Evolutionary conservation across 2,329 filamentous ascomycete genomes (phyloP).

Genomic region (Chaetomiaceae sp.): DNA sequence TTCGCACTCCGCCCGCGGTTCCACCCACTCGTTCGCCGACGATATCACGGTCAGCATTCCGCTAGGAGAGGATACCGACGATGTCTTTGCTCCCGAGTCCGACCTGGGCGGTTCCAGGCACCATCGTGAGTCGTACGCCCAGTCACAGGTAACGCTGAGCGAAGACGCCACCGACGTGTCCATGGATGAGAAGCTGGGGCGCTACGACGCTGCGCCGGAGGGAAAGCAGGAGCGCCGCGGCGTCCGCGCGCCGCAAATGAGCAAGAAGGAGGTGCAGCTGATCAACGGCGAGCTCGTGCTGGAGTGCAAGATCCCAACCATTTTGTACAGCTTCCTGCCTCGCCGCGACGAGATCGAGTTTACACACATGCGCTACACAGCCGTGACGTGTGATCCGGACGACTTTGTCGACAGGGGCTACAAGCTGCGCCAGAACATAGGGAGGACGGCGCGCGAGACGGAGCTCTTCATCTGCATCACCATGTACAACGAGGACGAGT

Average conservation of each 20-base stretch:
- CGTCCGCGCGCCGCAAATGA: slow-evolving; percentile 78
- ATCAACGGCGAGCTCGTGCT: slow-evolving; percentile 97
- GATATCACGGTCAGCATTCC: slow-evolving; percentile 69
- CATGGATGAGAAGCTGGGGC: slow-evolving; percentile 57
- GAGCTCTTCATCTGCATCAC: slow-evolving; percentile 96
- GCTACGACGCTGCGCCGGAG: slow-evolving; percentile 82
- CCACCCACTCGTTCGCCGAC: slow-evolving; percentile 47
- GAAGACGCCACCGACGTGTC: slow-evolving; percentile 31
- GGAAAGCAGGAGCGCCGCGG: slow-evolving; percentile 84
- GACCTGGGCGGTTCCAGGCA: slow-evolving; percentile 50
- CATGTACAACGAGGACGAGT: slow-evolving; percentile 99
- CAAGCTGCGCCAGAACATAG: slow-evolving; percentile 87
- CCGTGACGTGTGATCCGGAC: slow-evolving; percentile 95
- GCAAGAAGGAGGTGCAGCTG: slow-evolving; percentile 87
- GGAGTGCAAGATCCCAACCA: slow-evolving; percentile 98
- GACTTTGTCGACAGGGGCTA: slow-evolving; percentile 87
- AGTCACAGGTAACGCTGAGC: slow-evolving; percentile 50
- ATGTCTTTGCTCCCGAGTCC: slow-evolving; percentile 62
- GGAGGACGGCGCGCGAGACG: slow-evolving; percentile 75
- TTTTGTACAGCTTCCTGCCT: slow-evolving; percentile 93
- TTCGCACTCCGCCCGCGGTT: slow-evolving; percentile 41
- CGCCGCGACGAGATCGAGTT: slow-evolving; percentile 91
- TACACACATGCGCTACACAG: slow-evolving; percentile 97
- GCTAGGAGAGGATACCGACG: slow-evolving; percentile 55
- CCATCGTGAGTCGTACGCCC: slow-evolving; percentile 52